A percentile compares a stretch with the other conserved stretches of the same genome.
phyloP scores from a whole-genome alignment of 164 flowering plant species.

The Macadamia tetraphylla region DNA sequence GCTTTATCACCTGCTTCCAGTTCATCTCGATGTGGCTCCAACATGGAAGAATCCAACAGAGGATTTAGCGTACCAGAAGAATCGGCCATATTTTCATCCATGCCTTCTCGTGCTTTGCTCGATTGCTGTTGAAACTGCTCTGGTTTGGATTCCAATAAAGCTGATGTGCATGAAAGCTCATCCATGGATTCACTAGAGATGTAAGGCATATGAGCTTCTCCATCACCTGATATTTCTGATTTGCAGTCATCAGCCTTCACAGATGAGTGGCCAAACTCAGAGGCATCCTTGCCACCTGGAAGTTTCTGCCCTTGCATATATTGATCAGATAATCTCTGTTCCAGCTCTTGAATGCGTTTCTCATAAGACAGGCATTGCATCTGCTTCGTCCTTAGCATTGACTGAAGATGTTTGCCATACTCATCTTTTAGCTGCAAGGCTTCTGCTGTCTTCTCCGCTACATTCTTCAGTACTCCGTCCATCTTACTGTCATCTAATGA shows the following conservation, averaged over 20 bases:
- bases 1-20: conserved; percentile 32
- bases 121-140: conserved; percentile 30
- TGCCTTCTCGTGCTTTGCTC: conserved; percentile 52
- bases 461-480: conserved; percentile 51
- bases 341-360: conserved; percentile 87
- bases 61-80: conserved; percentile 49
- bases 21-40: conserved; percentile 59
- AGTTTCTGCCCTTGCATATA: conserved; percentile 48
- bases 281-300: conserved; percentile 31
- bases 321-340: conserved; percentile 76
- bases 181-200: conserved; percentile 69
- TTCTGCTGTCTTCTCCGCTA: conserved; percentile 84
- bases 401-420: conserved; percentile 72
- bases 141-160: conserved; percentile 37
- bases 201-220: conserved; percentile 37
- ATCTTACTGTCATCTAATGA: conserved; percentile 64
- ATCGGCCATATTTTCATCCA: conserved; percentile 89
- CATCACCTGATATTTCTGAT: conserved; percentile 52
- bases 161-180: conserved; percentile 73
- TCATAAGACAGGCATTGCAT: conserved; percentile 81
- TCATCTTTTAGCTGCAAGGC: conserved; percentile 91
- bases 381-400: conserved; percentile 66
- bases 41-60: conserved; percentile 83
- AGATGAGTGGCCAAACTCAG: conserved; percentile 31
- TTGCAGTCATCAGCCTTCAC: conserved; percentile 54